Percentiles rank a stretch among this genome's conserved stretches.
phyloP scores from a whole-genome alignment of 75 land plant genomes.

The Ceratopteris richardii region DNA sequence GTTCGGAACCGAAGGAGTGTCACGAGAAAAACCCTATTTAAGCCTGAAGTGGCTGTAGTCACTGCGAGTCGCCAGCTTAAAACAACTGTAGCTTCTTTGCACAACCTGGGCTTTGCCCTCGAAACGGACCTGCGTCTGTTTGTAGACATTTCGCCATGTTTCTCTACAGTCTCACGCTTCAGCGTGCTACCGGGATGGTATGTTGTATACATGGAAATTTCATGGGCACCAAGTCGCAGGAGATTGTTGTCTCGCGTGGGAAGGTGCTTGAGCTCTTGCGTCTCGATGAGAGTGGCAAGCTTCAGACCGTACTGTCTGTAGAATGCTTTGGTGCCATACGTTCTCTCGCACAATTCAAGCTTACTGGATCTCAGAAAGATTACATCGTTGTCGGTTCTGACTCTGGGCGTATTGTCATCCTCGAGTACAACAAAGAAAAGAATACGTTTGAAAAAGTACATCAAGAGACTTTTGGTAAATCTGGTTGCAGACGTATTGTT shows the following conservation, averaged over 20 bases:
- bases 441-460: conserved; percentile 79
- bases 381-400: conserved; percentile 96
- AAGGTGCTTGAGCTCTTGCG: conserved; percentile 83
- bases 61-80: too few species aligned
- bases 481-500: conserved; percentile 93
- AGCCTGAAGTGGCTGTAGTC: too few species aligned
- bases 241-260: conserved; percentile 89
- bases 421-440: conserved; percentile 83
- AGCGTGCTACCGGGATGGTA: conserved; percentile 76
- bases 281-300: conserved; percentile 88
- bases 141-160: conserved; percentile 36
- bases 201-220: conserved; percentile 89
- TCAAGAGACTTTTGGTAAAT: conserved; percentile 98
- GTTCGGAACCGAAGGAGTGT: too few species aligned
- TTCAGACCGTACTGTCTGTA: conserved; percentile 84
- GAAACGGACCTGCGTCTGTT: too few species aligned
- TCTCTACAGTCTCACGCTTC: conserved; percentile 87
- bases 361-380: conserved; percentile 95
- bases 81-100: too few species aligned
- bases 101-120: too few species aligned
- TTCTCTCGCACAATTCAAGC: conserved; percentile 81
- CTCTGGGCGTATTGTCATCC: conserved; percentile 94
- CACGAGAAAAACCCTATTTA: too few species aligned
- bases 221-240: conserved; percentile 82
- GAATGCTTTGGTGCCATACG: conserved; percentile 89